Evolutionary conservation across 768 basidiomycete genomes (phyloP), one percentile per base, ranked within the genome.

Genomic region (Suillus americanus): DNA sequence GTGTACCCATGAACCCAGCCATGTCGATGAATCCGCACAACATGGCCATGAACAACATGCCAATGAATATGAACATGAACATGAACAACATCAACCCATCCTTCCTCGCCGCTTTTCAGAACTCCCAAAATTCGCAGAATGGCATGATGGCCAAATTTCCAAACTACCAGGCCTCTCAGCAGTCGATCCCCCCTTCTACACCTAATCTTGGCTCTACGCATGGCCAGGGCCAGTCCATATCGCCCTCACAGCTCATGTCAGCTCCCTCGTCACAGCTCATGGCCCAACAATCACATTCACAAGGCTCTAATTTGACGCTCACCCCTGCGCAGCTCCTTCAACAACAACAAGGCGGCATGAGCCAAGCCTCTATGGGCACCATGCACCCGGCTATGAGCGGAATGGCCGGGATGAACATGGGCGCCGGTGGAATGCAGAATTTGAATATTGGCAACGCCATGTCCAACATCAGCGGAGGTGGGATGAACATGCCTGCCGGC

Each of bases 321-420:
- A 79, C 77, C 0, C 79, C 78, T 12, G 77, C 78, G 0, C 78
- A 79, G 59, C 69, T 79, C 13, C 68, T 79, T 9, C 74, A 72
- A 12, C 79, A 79, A 45, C 79, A 79, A 50, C 74, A 76, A 60
- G 63, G 66, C 9, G 65, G 57, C 41, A 70, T 66, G 45, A 33
- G 41, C 55, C 46, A 63, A n/a, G 41, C 64, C 3, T 59, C 69
- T 50, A 66, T 60, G 62, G 57, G 62, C 33, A 40, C 35, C n/a
- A 67, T 74, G 66, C 74, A 75, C 64, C 69, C 71, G 67, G 23
- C 67, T 67, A 48, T 66, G 71, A 70, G 66, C 23, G 62, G 66
- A 14, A 71, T 69, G 66, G 65, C 51, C 37, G 69, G 68, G 14
- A 66, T 72, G 69, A 70, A 66, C 20, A 30, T 67, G 55, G 67